Conservation (phyloP, 805 yeast genomes). For the Saccharomycodes ludwigii region DNA sequence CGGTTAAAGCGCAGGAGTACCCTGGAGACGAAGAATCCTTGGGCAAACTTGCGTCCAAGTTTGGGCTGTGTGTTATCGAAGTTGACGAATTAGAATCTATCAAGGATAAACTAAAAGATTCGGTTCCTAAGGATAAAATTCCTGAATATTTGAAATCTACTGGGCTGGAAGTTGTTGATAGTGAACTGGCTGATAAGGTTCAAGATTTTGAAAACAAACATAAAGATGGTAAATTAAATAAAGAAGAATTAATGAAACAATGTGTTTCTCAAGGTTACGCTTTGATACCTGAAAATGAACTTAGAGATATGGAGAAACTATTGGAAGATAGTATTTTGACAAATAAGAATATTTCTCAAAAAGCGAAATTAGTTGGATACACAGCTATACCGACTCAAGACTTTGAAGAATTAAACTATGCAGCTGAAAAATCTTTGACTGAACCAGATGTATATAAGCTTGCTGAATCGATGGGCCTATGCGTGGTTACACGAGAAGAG, state of each 20-base stretch:
- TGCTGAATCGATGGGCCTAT: slow-evolving; percentile 9
- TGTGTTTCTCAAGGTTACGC: slow-evolving; percentile 4
- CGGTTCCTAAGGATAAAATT: background rate
- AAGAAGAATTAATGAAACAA: slow-evolving; percentile 1
- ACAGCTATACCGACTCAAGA: slow-evolving; percentile 10
- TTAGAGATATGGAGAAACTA: slow-evolving; percentile 6
- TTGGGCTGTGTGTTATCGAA: slow-evolving; percentile 5
- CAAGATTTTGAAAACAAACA: slow-evolving; percentile 4
- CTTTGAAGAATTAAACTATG: slow-evolving; percentile 7
- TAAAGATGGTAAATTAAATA: background rate
- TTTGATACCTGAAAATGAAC: slow-evolving; percentile 5
- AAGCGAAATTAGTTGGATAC: slow-evolving; percentile 12
- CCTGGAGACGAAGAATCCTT: background rate
- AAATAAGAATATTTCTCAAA: slow-evolving; percentile 10
- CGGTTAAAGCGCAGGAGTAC: background rate
- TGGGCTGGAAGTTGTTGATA: background rate
- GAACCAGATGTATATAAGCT: too few relatives aligned
- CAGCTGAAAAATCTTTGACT: too few relatives aligned
- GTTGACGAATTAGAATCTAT: slow-evolving; percentile 4
- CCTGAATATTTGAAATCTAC: slow-evolving; percentile 1
- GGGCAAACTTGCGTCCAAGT: slow-evolving; percentile 1
- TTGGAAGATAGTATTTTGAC: slow-evolving; percentile 5
- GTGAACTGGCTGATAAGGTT: slow-evolving; percentile 7
- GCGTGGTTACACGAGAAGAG: slow-evolving; percentile 6
- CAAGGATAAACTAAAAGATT: slow-evolving; percentile 5